A percentile compares a stretch with the other conserved stretches of the same genome.
Conservation (phyloP, 2,329 filamentous ascomycete species). For the Coniochaeta hoffmannii region DNA sequence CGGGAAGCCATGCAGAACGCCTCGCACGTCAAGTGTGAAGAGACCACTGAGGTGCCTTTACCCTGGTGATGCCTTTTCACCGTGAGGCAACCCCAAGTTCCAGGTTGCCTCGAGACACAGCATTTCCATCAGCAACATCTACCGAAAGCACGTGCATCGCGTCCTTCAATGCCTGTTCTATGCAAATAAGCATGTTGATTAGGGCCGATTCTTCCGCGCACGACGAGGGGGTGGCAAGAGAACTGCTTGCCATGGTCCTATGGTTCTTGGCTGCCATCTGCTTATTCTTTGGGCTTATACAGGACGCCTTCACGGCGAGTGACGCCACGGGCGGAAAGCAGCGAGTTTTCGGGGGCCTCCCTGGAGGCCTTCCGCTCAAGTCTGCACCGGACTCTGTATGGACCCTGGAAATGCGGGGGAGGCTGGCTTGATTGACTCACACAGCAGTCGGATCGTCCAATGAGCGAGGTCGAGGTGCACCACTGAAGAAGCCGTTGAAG, state of each 20-base stretch:
- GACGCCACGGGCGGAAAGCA: background rate
- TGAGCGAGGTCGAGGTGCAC: background rate
- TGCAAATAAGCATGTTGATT: background rate
- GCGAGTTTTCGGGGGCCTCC: background rate
- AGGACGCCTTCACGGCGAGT: background rate
- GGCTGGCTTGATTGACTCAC: background rate
- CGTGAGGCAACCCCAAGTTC: no score
- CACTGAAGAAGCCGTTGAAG: no score
- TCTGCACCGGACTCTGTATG: no score
- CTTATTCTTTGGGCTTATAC: background rate
- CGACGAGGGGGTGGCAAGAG: no score
- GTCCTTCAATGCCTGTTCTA: background rate
- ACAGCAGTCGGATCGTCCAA: background rate
- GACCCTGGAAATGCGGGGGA: background rate
- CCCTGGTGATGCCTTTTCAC: no score
- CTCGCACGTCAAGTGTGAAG: no score
- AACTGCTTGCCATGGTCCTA: no score
- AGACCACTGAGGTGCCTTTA: no score
- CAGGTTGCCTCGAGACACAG: background rate
- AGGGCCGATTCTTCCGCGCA: background rate
- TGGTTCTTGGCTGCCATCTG: background rate
- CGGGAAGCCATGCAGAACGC: no score
- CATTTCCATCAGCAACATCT: background rate
- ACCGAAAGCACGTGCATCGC: background rate
- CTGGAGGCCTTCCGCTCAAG: background rate